Conservation (phyloP, 345 rosid genomes). For the Acer yangbiense region DNA sequence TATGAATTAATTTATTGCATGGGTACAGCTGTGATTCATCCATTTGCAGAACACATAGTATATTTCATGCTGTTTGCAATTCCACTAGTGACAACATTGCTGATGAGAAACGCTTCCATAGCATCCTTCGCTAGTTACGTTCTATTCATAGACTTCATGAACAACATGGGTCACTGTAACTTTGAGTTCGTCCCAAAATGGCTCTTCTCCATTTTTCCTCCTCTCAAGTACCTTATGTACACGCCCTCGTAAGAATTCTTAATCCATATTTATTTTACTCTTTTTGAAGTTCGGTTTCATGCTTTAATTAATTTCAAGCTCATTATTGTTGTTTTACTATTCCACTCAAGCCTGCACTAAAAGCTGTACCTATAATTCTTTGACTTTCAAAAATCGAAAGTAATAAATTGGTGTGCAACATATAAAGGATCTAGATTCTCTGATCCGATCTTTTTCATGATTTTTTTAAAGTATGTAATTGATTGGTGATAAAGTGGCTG, state of each 20-base stretch:
- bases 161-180: constrained; percentile 67
- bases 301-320: too few relatives aligned
- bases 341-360: too few relatives aligned
- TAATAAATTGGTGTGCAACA: too few relatives aligned
- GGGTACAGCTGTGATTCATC: constrained; percentile 53
- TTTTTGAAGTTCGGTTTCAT: too few relatives aligned
- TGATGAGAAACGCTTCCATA: constrained; percentile 26
- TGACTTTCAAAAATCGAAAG: too few relatives aligned
- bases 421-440: too few relatives aligned
- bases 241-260: constrained; percentile 53
- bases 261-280: background rate
- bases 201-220: constrained; percentile 46
- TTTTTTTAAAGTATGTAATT: too few relatives aligned
- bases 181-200: constrained; percentile 51
- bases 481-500: too few relatives aligned
- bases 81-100: constrained; percentile 21
- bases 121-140: constrained; percentile 22
- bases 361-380: too few relatives aligned
- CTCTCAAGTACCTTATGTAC: constrained; percentile 54
- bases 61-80: constrained; percentile 44
- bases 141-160: constrained; percentile 42
- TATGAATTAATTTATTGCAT: background rate
- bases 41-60: constrained; percentile 48
- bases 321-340: too few relatives aligned
- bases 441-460: too few relatives aligned